Conservation (phyloP, 1,284 basidiomycete genomes). For the Rhodotorula sp. region DNA sequence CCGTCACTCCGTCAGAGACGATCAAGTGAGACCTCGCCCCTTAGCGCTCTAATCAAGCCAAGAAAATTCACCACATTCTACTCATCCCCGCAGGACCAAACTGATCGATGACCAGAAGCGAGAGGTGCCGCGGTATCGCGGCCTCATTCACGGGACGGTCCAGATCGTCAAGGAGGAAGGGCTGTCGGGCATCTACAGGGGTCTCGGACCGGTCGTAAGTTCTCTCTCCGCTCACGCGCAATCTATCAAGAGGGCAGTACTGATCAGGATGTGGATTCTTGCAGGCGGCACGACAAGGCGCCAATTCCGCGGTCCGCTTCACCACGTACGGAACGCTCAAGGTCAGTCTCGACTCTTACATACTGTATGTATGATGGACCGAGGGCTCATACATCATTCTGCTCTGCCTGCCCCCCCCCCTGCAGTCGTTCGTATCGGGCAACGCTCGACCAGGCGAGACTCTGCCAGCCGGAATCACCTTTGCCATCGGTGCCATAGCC, state of each 20-base stretch:
- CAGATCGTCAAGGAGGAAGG: slow-evolving; percentile 84
- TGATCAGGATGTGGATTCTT: background rate
- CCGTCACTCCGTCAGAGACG: slow-evolving; percentile 95
- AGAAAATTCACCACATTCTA: background rate
- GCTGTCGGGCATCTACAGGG: slow-evolving; percentile 74
- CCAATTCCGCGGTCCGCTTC: slow-evolving; percentile 95
- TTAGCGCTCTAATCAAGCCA: no score
- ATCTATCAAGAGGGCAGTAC: background rate
- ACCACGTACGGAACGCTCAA: slow-evolving; percentile 92
- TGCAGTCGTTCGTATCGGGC: slow-evolving; percentile 74
- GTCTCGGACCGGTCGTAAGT: slow-evolving; percentile 81
- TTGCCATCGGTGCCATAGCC: slow-evolving; percentile 88
- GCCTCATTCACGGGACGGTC: slow-evolving; percentile 80
- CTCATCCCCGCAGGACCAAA: slow-evolving; percentile 70
- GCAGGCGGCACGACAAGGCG: slow-evolving; percentile 85
- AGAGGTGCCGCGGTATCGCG: slow-evolving; percentile 76
- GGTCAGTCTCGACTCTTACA: slow-evolving; percentile 37
- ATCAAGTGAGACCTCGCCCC: slow-evolving; percentile 68
- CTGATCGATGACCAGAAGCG: slow-evolving; percentile 91
- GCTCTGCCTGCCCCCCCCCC: background rate
- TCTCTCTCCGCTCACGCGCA: background rate
- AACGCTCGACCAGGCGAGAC: slow-evolving; percentile 76
- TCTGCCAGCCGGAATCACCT: slow-evolving; percentile 83
- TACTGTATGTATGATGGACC: fast-evolving
- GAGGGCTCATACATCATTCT: background rate